Evolutionary conservation across 1,139 yeast species (phyloP).

Genomic region (Yamadazyma mexicana): DNA sequence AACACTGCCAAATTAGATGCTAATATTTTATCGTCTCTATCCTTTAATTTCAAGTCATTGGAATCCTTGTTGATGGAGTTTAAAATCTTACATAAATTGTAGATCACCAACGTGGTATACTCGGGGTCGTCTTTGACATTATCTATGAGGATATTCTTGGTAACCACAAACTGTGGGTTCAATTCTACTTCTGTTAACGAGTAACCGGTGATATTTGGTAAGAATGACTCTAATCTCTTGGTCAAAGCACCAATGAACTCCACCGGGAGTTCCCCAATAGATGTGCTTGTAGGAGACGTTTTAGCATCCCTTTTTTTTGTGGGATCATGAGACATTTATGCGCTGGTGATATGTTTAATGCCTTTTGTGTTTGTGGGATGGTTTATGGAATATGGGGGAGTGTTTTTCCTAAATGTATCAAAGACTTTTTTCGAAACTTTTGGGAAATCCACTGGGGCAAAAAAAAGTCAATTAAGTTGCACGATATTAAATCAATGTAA

Average conservation of each 20-base stretch:
- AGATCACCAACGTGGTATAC: slow-evolving; percentile 4
- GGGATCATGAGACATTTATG: background rate
- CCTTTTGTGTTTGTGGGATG: background rate
- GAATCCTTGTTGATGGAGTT: slow-evolving; percentile 30
- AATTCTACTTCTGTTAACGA: slow-evolving; percentile 45
- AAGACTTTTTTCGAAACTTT: no score
- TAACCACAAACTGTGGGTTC: slow-evolving; percentile 38
- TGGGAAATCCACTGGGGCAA: no score
- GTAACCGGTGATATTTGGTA: slow-evolving; percentile 43
- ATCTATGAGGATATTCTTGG: slow-evolving; percentile 31
- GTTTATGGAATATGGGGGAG: background rate
- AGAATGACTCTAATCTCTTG: slow-evolving; percentile 32
- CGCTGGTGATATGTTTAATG: background rate
- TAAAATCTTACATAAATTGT: slow-evolving; percentile 19
- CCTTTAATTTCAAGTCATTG: slow-evolving; percentile 24
- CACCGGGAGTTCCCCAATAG: background rate
- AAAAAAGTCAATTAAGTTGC: no score
- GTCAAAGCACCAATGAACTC: slow-evolving; percentile 23
- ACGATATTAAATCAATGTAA: no score
- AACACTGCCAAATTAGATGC: slow-evolving; percentile 35
- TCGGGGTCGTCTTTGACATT: slow-evolving; percentile 14
- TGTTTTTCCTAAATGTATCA: no score
- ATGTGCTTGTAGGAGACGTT: background rate
- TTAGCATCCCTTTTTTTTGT: background rate
- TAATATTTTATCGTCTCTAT: slow-evolving; percentile 34